These are phyloP conservation scores for Peterozyma toletana DNA, from an alignment of 805 yeast species.

Conservation along the genomic window DNA sequence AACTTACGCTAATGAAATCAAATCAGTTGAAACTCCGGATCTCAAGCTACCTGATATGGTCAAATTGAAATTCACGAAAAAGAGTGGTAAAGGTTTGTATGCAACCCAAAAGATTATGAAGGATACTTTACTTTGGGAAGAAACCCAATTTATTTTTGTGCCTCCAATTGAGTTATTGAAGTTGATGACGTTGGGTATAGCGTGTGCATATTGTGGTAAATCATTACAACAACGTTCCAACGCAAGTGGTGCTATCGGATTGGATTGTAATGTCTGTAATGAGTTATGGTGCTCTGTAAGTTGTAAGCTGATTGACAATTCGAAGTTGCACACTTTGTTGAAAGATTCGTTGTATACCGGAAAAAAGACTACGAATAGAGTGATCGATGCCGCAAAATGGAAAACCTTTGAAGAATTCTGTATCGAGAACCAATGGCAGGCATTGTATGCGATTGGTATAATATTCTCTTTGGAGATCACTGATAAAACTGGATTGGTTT, in stretches of 20 bases:
- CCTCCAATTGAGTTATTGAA: constrained; percentile 64
- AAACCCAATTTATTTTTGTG: constrained; percentile 43
- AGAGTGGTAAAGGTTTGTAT: constrained; percentile 55
- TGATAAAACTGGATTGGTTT: constrained; percentile 33
- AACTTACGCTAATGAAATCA: constrained; percentile 48
- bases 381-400: constrained; percentile 44
- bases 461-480: constrained; percentile 38
- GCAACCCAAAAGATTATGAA: constrained; percentile 38
- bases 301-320: constrained; percentile 46
- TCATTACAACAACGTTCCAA: constrained; percentile 28
- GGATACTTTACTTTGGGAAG: constrained; percentile 50
- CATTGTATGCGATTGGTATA: constrained; percentile 57
- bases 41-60: constrained; percentile 30
- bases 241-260: constrained; percentile 32
- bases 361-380: constrained; percentile 21
- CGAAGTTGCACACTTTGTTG: constrained; percentile 40
- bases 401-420: constrained; percentile 52
- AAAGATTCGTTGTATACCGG: constrained; percentile 42
- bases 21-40: constrained; percentile 40
- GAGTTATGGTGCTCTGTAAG: constrained; percentile 64
- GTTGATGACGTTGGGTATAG: constrained; percentile 52
- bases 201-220: constrained; percentile 69
- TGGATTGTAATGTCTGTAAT: constrained; percentile 58
- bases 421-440: constrained; percentile 58
- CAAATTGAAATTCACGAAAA: constrained; percentile 39